These are phyloP conservation scores for Candida nonsorbophila DNA, from an alignment of 805 yeast species.

Conservation along the genomic window DNA sequence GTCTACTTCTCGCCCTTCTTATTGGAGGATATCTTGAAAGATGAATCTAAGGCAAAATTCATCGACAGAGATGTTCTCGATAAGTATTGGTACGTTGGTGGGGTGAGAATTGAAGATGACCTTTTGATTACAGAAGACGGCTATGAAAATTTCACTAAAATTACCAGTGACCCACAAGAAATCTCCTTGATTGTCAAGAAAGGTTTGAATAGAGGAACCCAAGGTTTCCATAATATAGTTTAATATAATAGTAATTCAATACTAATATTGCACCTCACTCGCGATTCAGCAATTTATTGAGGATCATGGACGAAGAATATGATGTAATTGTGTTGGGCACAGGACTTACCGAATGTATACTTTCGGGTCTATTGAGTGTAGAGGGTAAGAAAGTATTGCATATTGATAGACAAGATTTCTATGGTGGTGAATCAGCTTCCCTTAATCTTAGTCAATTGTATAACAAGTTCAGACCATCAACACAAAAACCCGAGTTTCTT, in stretches of 20 bases:
- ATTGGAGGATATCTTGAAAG: constrained; percentile 55
- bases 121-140: constrained; percentile 74
- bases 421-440: constrained; percentile 91
- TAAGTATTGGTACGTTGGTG: constrained; percentile 87
- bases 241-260: no score
- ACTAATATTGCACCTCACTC: no score
- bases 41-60: constrained; percentile 44
- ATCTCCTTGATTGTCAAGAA: constrained; percentile 68
- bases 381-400: constrained; percentile 97
- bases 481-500: constrained; percentile 59
- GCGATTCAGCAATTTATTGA: no score
- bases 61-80: constrained; percentile 64
- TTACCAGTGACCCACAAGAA: constrained; percentile 83
- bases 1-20: constrained; percentile 83
- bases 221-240: constrained; percentile 55
- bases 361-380: constrained; percentile 91
- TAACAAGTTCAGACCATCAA: constrained; percentile 76
- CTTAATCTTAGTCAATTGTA: constrained; percentile 66
- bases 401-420: constrained; percentile 93
- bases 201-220: constrained; percentile 59
- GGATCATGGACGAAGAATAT: constrained; percentile 92
- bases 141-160: constrained; percentile 71
- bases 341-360: constrained; percentile 95
- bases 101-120: constrained; percentile 95
- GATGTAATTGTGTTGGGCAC: constrained; percentile 94